A percentile compares a stretch with the other conserved stretches of the same genome.
These are phyloP conservation scores for Aspergillus ruber DNA, from an alignment of 2,329 filamentous ascomycete species.

Conservation along the genomic window DNA sequence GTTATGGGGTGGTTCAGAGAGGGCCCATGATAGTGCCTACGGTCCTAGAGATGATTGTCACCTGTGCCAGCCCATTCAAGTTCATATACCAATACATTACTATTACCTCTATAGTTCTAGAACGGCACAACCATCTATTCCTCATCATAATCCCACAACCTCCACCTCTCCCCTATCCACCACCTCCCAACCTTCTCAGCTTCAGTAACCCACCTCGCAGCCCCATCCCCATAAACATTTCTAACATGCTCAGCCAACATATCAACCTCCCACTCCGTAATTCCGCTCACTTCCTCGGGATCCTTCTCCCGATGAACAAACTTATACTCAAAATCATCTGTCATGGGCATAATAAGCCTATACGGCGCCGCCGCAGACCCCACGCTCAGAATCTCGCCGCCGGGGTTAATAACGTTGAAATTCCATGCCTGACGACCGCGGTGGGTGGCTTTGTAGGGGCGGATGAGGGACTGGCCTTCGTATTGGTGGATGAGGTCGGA, in stretches of 20 bases:
- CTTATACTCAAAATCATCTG: conserved; percentile 57
- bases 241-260: conserved; percentile 22
- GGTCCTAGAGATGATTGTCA: too few species aligned
- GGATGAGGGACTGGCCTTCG: conserved; percentile 44
- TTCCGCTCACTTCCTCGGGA: conserved; percentile 25
- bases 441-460: conserved; percentile 30
- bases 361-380: conserved; percentile 67
- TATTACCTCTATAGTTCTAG: too few species aligned
- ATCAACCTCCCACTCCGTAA: conserved; percentile 27
- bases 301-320: conserved; percentile 32
- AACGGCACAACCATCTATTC: too few species aligned
- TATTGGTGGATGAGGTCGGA: conserved; percentile 39
- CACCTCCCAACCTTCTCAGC: conserved; percentile 32
- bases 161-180: conserved; percentile 32
- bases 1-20: background rate
- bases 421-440: conserved; percentile 30
- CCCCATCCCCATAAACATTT: conserved; percentile 24
- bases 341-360: conserved; percentile 67
- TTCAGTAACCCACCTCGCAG: conserved; percentile 29
- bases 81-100: too few species aligned
- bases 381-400: conserved; percentile 52
- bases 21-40: background rate
- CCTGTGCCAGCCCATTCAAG: too few species aligned
- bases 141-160: conserved; percentile 5
- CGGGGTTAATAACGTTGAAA: conserved; percentile 30